Percentiles rank a stretch among this genome's conserved stretches.
phyloP scores from a whole-genome alignment of 2,329 filamentous ascomycete genomes.

The Cercospora zeina region DNA sequence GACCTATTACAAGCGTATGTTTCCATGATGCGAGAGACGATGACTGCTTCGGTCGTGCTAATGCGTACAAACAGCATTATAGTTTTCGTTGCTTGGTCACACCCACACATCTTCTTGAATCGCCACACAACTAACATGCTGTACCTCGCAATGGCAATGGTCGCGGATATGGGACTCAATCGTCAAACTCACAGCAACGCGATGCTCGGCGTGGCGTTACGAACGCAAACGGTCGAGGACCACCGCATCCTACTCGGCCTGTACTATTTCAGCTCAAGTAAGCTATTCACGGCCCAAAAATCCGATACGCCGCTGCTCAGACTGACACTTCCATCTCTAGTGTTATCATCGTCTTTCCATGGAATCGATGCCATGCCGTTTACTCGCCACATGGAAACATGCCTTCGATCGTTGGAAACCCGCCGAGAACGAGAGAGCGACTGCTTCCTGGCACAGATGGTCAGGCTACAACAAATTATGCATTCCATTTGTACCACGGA shows the following conservation, averaged over 20 bases:
- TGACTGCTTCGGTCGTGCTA: slow-evolving; percentile 22
- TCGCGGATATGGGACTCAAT: slow-evolving; percentile 35
- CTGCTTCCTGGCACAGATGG: slow-evolving; percentile 35
- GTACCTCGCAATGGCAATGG: slow-evolving; percentile 36
- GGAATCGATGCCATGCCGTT: slow-evolving; percentile 36
- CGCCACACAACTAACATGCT: slow-evolving; percentile 36
- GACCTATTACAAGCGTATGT: slow-evolving; percentile 34
- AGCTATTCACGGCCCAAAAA: neutral
- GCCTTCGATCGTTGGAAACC: slow-evolving; percentile 30
- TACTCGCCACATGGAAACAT: slow-evolving; percentile 32
- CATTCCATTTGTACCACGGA: slow-evolving; percentile 33
- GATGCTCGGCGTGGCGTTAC: neutral
- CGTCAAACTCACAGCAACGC: slow-evolving; percentile 29
- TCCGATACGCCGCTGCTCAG: neutral
- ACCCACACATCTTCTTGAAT: slow-evolving; percentile 37
- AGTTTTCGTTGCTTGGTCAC: slow-evolving; percentile 21
- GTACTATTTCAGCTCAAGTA: slow-evolving; percentile 27
- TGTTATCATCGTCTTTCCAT: slow-evolving; percentile 36
- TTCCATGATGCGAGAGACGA: neutral
- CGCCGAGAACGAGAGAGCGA: slow-evolving; percentile 35
- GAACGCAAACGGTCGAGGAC: slow-evolving; percentile 31
- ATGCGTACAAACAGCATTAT: slow-evolving; percentile 27
- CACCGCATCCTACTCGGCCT: slow-evolving; percentile 33
- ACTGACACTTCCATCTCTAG: slow-evolving; percentile 8
- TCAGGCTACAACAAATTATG: slow-evolving; percentile 35